phyloP scores from a whole-genome alignment of 2,329 filamentous ascomycete genomes.

The Talaromyces sp. region DNA sequence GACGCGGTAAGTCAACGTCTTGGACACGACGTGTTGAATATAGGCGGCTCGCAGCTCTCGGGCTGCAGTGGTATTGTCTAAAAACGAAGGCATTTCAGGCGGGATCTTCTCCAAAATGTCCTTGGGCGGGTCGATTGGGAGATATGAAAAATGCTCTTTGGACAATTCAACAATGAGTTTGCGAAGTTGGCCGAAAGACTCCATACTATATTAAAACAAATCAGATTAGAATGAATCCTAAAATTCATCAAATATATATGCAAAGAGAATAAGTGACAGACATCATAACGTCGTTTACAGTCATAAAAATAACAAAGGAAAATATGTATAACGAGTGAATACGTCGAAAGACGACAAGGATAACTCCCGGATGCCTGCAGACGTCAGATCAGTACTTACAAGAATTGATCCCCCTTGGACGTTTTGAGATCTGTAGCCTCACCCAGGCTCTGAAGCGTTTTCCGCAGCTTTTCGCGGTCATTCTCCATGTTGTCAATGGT shows the following conservation, averaged over 20 bases:
- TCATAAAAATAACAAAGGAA: constrained; percentile 15
- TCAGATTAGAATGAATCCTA: constrained; percentile 1
- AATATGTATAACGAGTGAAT: constrained; percentile 4
- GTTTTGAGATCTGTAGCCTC: constrained; percentile 49
- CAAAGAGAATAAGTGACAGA: not conserved
- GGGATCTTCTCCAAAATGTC: constrained; percentile 49
- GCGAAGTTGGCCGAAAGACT: constrained; percentile 48
- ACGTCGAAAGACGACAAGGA: not conserved
- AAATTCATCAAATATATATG: not conserved
- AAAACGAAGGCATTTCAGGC: constrained; percentile 48
- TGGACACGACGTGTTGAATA: constrained; percentile 52
- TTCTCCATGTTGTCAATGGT: constrained; percentile 47
- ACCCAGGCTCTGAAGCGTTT: constrained; percentile 45
- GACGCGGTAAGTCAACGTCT: constrained; percentile 51
- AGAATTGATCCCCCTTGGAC: constrained; percentile 45
- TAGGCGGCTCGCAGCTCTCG: constrained; percentile 50
- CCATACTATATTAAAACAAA: constrained; percentile 34
- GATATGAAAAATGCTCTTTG: constrained; percentile 47
- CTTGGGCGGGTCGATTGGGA: constrained; percentile 46
- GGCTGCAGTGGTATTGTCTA: constrained; percentile 48
- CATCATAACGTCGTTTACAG: not conserved
- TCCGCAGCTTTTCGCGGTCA: constrained; percentile 47
- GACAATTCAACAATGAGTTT: constrained; percentile 49
- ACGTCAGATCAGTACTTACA: constrained; percentile 34
- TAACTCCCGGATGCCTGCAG: not conserved